Conservation (phyloP, 805 yeast genomes). For the Monosporozyma unispora region DNA sequence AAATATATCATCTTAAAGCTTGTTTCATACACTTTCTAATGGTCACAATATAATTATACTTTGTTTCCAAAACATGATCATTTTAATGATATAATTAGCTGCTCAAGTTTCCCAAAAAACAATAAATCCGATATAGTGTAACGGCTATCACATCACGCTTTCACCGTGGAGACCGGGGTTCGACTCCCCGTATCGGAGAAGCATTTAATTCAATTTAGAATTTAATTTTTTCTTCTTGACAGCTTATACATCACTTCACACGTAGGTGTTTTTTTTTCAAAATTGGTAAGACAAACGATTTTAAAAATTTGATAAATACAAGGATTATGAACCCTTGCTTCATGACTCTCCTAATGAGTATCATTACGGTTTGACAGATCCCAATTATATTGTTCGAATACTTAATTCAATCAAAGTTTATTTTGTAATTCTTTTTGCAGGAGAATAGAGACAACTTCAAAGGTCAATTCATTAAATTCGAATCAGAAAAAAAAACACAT, state of each 20-base stretch:
- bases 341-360: background rate
- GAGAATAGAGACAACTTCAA: background rate
- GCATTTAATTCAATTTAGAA: background rate
- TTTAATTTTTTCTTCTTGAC: background rate
- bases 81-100: too few relatives aligned
- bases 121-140: slow-evolving; percentile 20
- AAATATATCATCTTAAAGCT: too few relatives aligned
- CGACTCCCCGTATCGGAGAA: slow-evolving; percentile 24
- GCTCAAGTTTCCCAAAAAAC: too few relatives aligned
- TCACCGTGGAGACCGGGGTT: slow-evolving; percentile 25
- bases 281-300: background rate
- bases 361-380: background rate
- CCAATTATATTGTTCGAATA: background rate
- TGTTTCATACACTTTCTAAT: too few relatives aligned
- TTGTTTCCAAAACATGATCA: too few relatives aligned
- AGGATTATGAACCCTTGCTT: background rate
- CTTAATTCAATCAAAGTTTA: background rate
- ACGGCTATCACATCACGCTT: slow-evolving; percentile 26
- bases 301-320: background rate
- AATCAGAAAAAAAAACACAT: background rate
- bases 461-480: background rate
- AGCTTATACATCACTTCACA: background rate
- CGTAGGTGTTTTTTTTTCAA: background rate
- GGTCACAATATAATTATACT: too few relatives aligned
- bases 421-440: background rate